phyloP scores from a whole-genome alignment of 1,284 basidiomycete species.

The Melampsora abietis-canadensis region DNA sequence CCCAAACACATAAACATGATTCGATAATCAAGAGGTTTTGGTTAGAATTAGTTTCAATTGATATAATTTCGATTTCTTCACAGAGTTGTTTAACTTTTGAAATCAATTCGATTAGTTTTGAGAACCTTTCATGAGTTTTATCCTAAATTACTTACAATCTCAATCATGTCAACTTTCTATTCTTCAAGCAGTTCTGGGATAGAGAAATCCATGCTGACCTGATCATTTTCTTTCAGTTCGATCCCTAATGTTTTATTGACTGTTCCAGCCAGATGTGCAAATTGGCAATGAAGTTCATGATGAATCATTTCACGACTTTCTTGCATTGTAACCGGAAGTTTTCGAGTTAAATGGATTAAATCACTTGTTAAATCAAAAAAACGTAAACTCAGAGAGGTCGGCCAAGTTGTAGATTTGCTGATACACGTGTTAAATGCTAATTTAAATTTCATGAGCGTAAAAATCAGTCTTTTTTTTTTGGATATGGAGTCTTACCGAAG shows the following conservation, averaged over 20 bases:
- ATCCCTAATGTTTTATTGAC: slow-evolving; percentile 22
- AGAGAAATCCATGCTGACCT: slow-evolving; percentile 10
- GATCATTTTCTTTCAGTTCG: slow-evolving; percentile 6
- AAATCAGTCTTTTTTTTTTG: not conserved
- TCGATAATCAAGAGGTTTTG: slow-evolving; percentile 26
- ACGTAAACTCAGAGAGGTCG: slow-evolving; percentile 15
- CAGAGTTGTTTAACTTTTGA: slow-evolving; percentile 19
- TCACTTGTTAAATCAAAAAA: slow-evolving; percentile 41
- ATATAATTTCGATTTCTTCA: slow-evolving; percentile 15
- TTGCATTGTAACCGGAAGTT: slow-evolving; percentile 31
- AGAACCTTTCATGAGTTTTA: not conserved
- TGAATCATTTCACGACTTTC: slow-evolving; percentile 22
- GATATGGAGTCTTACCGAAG: not conserved
- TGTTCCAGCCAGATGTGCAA: slow-evolving; percentile 29
- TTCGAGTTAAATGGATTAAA: slow-evolving; percentile 32
- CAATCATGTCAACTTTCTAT: not conserved
- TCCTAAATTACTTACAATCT: not conserved
- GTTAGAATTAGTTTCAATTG: not conserved
- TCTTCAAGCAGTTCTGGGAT: not conserved
- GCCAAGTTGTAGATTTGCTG: slow-evolving; percentile 34
- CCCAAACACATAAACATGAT: slow-evolving; percentile 43
- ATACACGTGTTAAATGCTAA: slow-evolving; percentile 41
- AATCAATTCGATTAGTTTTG: slow-evolving; percentile 11
- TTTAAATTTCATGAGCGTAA: not conserved
- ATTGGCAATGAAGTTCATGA: slow-evolving; percentile 41